Evolutionary conservation across 2,329 filamentous ascomycete species (phyloP).

Genomic region (Colletotrichum orchidophilum): DNA sequence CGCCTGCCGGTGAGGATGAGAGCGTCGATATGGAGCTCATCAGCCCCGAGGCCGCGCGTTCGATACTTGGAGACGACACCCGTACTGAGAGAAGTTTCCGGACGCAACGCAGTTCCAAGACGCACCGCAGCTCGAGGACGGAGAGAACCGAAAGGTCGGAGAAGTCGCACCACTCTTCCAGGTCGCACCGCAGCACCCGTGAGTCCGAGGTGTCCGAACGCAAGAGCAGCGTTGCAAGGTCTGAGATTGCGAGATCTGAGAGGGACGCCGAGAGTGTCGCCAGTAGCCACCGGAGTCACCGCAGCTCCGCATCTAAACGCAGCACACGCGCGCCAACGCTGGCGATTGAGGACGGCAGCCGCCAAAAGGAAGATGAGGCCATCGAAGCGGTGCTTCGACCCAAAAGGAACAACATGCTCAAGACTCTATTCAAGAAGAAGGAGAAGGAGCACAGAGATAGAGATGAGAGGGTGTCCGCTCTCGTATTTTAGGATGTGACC

Average conservation of each 20-base stretch:
- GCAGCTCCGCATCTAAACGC: constrained; percentile 42
- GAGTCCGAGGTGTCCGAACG: constrained; percentile 35
- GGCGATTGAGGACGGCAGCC: constrained; percentile 49
- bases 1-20: constrained; percentile 55
- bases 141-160: constrained; percentile 42
- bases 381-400: constrained; percentile 54
- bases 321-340: constrained; percentile 43
- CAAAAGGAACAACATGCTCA: constrained; percentile 66
- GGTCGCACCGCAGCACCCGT: constrained; percentile 41
- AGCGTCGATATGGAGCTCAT: constrained; percentile 66
- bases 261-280: constrained; percentile 48
- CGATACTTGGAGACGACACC: constrained; percentile 54
- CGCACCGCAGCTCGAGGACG: constrained; percentile 38
- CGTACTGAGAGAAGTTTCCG: constrained; percentile 46
- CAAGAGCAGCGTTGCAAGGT: constrained; percentile 36
- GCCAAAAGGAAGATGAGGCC: constrained; percentile 44
- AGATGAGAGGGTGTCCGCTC: constrained; percentile 35
- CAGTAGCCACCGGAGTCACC: constrained; percentile 47
- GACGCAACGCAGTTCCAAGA: constrained; percentile 40
- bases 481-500: constrained; percentile 26
- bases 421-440: constrained; percentile 66
- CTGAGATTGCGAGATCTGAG: constrained; percentile 34
- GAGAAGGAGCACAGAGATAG: constrained; percentile 51
- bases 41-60: constrained; percentile 62
- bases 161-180: constrained; percentile 42